Evolutionary conservation across 2,329 filamentous ascomycete genomes (phyloP), one percentile per base, ranked within the genome.

Genomic region (Calonectria montana): DNA sequence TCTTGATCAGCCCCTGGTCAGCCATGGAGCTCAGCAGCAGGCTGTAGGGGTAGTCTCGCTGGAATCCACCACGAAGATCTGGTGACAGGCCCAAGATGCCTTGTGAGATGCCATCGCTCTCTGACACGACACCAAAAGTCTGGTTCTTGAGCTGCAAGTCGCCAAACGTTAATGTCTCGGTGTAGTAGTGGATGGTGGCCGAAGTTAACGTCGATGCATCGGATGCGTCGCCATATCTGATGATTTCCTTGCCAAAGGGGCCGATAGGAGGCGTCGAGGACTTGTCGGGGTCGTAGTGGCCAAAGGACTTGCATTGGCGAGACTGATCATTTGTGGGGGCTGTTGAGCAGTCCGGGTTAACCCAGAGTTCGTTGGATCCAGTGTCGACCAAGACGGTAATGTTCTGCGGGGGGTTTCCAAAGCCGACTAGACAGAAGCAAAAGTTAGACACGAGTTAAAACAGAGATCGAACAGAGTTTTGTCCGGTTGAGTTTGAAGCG

Each of bases 331-430:
- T 73, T 7, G 81, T 80, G 7, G 80, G 82, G 0, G 87, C 82
- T 6, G 81, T 82, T 4, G 77, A 65, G 76, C 88, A 90, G 65
- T 85, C 81, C 1, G 88, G 88, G 71, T 90, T 88, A 50, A 89
- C 86, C 88, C 88, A 90, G 9, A 90, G 84, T 77, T 89, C 87
- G 73, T 86, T 86, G 6, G 88, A 90, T 18, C 88, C 88, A 0
- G 87, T 88, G 71, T 88, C 87, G 67, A 88, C 82, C 43, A 88
- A 82, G 41, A 88, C 85, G 13, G 85, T 84, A 41, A 88, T 80
- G 13, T 76, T 80, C 73, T 88, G 87, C 1, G 81, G 78, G 6
- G 85, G 83, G 1, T 81, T 83, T 31, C 87, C 87, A 29, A 88
- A 82, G 29, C 81, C 79, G 47, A 88, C 86, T 88, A 43, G n/a